Percentiles rank a stretch among this genome's conserved stretches.
Conservation (phyloP, 2,329 filamentous ascomycete species). For the Colletotrichum sp. region DNA sequence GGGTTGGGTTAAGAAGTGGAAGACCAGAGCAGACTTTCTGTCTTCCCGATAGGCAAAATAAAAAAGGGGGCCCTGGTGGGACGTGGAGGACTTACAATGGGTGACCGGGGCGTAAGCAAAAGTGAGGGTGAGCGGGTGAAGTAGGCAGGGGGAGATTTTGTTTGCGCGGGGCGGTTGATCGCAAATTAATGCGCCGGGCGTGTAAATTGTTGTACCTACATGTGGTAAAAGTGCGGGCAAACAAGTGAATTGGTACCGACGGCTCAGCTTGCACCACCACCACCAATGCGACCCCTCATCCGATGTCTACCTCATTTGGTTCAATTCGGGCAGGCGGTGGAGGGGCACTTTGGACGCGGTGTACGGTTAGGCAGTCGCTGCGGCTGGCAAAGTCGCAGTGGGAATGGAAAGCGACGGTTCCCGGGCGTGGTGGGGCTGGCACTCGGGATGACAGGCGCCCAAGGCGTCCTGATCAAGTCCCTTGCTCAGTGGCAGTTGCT, state of each 20-base stretch:
- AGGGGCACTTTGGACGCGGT: background rate
- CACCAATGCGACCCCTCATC: slow-evolving; percentile 11
- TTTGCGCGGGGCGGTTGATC: slow-evolving; percentile 16
- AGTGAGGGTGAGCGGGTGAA: background rate
- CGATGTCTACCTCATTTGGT: background rate
- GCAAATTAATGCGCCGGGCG: slow-evolving; percentile 6
- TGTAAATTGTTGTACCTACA: background rate
- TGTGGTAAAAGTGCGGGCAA: background rate
- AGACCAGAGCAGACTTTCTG: background rate
- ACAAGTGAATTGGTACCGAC: background rate
- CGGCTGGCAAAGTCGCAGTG: background rate
- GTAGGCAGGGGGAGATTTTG: background rate
- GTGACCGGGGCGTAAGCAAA: background rate
- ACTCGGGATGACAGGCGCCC: slow-evolving; percentile 9
- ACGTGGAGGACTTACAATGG: background rate
- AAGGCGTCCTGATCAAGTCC: background rate
- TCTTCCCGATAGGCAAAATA: background rate
- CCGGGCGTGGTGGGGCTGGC: background rate
- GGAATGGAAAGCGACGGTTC: background rate
- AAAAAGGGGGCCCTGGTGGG: background rate
- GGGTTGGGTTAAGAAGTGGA: background rate
- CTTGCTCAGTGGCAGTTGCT: background rate
- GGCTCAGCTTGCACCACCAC: background rate
- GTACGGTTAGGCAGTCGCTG: background rate
- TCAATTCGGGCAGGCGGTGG: slow-evolving; percentile 12